These are phyloP conservation scores for Lentinula guzmanii DNA, from an alignment of 768 basidiomycete genomes.

Conservation along the genomic window DNA sequence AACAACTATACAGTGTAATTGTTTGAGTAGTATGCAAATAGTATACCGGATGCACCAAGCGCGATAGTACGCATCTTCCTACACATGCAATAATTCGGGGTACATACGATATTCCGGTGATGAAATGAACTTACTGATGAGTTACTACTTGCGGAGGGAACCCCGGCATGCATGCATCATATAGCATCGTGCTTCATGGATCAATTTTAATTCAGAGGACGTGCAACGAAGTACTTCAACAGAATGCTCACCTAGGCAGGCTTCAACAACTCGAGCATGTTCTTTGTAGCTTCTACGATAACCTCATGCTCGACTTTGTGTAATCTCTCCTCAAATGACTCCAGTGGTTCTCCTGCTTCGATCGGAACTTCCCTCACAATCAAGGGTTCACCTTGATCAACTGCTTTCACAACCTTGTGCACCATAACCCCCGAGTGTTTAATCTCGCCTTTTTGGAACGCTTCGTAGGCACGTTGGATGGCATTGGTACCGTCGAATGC, in stretches of 20 bases:
- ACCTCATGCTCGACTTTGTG: conserved; percentile 85
- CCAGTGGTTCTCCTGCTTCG: conserved; percentile 61
- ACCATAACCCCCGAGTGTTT: conserved; percentile 83
- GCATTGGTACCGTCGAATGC: conserved; percentile 96
- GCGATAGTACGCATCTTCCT: no score
- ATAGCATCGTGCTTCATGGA: not conserved
- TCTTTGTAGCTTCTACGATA: conserved; percentile 81
- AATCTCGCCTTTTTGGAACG: conserved; percentile 80
- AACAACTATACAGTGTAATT: no score
- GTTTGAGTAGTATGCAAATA: no score
- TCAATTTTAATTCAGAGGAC: not conserved
- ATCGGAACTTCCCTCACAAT: conserved; percentile 77
- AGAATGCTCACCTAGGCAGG: conserved; percentile 17
- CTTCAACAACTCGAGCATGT: conserved; percentile 53
- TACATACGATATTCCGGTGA: not conserved
- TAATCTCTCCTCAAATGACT: conserved; percentile 68
- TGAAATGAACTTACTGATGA: not conserved
- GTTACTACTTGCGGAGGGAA: not conserved
- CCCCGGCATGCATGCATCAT: not conserved
- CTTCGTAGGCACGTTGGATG: conserved; percentile 83
- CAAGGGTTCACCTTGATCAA: conserved; percentile 88
- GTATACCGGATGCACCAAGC: no score
- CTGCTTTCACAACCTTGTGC: conserved; percentile 87
- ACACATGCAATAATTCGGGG: no score
- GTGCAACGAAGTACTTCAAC: not conserved